Percentiles rank a stretch among this genome's conserved stretches.
Conservation (phyloP, 345 rosid genomes). For the Isatis tinctoria region DNA sequence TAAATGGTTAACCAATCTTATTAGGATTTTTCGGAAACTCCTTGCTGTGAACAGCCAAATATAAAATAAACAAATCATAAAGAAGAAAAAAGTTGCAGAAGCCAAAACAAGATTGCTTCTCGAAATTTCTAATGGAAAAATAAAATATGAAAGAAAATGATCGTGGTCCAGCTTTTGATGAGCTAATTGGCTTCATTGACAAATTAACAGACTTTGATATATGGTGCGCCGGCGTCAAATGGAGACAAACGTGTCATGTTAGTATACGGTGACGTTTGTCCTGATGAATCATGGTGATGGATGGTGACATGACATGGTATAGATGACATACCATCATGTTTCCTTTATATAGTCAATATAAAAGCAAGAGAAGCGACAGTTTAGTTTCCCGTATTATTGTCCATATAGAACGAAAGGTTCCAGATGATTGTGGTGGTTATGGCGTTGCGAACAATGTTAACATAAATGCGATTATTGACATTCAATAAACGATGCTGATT, state of each 20-base stretch:
- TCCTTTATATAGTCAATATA: not conserved
- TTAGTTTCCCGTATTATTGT: slow-evolving; percentile 11
- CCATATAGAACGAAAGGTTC: slow-evolving; percentile 26
- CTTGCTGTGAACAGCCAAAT: slow-evolving; percentile 26
- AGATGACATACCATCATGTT: not conserved
- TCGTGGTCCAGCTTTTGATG: slow-evolving; percentile 36
- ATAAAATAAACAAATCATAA: not conserved
- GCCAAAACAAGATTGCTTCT: slow-evolving; percentile 27
- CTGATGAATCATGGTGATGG: not conserved
- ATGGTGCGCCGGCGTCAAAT: slow-evolving; percentile 24
- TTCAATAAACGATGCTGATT: not conserved
- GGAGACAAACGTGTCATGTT: slow-evolving; percentile 24
- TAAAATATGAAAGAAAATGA: slow-evolving; percentile 1
- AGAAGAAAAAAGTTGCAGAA: slow-evolving; percentile 3
- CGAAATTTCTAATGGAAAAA: slow-evolving; percentile 16
- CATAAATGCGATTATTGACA: slow-evolving; percentile 15
- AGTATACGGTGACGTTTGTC: not conserved
- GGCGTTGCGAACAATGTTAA: slow-evolving; percentile 9
- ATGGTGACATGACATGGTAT: not conserved
- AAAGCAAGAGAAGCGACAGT: not conserved
- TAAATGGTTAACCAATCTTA: not conserved
- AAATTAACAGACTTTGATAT: slow-evolving; percentile 22
- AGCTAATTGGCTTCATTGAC: slow-evolving; percentile 34
- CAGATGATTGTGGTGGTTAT: slow-evolving; percentile 30
- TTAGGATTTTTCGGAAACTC: not conserved